Base-by-base conservation (phyloP, 2,329 filamentous ascomycete species). In the Mollisia scopiformis region DNA sequence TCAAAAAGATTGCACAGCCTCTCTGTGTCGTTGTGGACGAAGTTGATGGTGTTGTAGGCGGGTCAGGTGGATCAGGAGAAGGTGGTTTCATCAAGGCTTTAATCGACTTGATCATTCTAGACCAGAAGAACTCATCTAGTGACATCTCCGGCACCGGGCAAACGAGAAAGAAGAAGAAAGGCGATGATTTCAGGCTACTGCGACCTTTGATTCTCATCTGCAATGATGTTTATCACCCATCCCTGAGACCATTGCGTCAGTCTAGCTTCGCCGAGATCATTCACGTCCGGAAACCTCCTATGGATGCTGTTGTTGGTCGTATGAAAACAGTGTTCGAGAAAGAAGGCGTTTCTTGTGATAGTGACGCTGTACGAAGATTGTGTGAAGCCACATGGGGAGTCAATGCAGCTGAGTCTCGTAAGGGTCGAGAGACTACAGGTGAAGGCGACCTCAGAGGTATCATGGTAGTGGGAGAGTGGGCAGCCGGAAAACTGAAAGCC, bases 1-100 rank as follows among this genome's bases (percentile, higher is more conserved):
- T 86, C 11, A 83, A 84, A 57, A 96, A 92, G 72, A 82, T 89
- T 33, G 93, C 91, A 13, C 91, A 88, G 61, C 96, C 95, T 0
- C 88, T 97, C 0, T 99, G 95, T 68, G 91, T 99, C 3, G 84
- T 99, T 2, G 92, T 99, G 0, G 95, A 99, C 71, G 95, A 99
- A 76, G 95, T 98, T 1, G 95, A 99, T 72, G 95, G 95, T 41
- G 95, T 96, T 0, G 92, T 96, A 2, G 83, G 90, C 23, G 93
- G 94, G 11, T 88, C 89, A 53, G 88, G 90, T 5, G 83, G 80
- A 25, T 87, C 88, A 28, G 91, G 93, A 37, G 95, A 99, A 73
- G 94, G 94, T 55, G 95, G 95, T 0, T 99, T 99, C 67, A 88
- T 99, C 76, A 97, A 93, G 73, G 95, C 95, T 1, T 78, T 99